Evolutionary conservation across 129 eudicot species (phyloP), one percentile per base, ranked within the genome.

Genomic region (Artemisia annua): DNA sequence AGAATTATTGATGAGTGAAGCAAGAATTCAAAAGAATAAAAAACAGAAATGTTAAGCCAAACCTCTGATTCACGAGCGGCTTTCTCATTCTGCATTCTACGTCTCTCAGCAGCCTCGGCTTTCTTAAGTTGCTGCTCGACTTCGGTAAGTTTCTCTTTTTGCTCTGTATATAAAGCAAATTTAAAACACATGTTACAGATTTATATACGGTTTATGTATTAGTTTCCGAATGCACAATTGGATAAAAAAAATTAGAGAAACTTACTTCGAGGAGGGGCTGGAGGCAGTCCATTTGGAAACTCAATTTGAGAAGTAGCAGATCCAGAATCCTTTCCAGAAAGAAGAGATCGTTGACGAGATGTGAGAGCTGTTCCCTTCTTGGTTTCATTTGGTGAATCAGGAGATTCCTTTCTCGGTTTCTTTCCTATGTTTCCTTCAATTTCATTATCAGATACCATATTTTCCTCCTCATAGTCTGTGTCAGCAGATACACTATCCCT

Each of bases 31-130:
- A 19, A 13, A 20, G 16, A 13, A 17, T 30, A 10, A 20, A 65
- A 50, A 11, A 3, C 8, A 3, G 59, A 60, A 12, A 32, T 39
- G 3, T 13, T 19, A 61, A 62, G 24, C 52, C 71, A 79, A 81
- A 93, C 98, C 98, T 94, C 91, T 19, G 91, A 84, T 74, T 94
- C 97, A 59, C 91, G 85, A 67, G 95, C 97, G 26, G 98, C 98
- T 83, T 94, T 94, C 85, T 90, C 97, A 61, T 86, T 88, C 79
- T 94, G 98, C 76, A 87, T 61, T 71, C 82, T 87, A 59, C 98
- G 92, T 32, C 96, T 81, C 87, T 94, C 87, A 71, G 97, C 97
- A 82, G 97, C 96, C 81, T 94, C 98, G 4, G 86, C 96, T 82
- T 88, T 94, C 86, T 90, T 90, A 71, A 94, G 79, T 75, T 90